These are phyloP conservation scores for Xylaria intraflava DNA, from an alignment of 495 filamentous ascomycete species.

Conservation along the genomic window DNA sequence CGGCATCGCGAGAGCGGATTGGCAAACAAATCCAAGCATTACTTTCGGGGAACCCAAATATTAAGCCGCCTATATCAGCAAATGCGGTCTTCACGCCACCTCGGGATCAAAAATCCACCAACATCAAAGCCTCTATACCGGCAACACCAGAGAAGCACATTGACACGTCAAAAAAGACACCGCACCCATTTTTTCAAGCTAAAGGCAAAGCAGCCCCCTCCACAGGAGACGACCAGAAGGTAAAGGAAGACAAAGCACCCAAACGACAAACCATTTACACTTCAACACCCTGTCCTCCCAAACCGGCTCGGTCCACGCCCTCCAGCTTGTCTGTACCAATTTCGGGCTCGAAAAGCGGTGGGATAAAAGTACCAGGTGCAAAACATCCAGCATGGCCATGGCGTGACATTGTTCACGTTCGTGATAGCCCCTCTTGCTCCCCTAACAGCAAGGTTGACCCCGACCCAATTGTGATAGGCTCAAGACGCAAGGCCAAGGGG, in stretches of 20 bases:
- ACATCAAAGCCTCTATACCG: background rate
- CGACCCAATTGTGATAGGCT: background rate
- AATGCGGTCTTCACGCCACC: conserved; percentile 8
- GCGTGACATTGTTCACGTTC: conserved; percentile 54
- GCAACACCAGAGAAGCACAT: background rate
- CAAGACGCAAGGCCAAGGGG: conserved; percentile 46
- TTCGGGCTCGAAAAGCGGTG: conserved; percentile 27
- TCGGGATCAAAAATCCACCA: background rate
- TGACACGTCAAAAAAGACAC: conserved; percentile 48
- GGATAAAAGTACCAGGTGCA: conserved; percentile 52
- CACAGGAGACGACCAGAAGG: conserved; percentile 12
- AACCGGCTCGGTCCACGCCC: conserved; percentile 14
- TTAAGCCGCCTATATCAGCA: conserved; percentile 1
- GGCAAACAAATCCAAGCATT: conserved; percentile 30
- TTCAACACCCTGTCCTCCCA: conserved; percentile 30
- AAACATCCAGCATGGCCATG: conserved; percentile 65
- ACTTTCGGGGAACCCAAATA: conserved; percentile 16
- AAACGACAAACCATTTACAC: conserved; percentile 27
- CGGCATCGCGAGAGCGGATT: conserved; percentile 25
- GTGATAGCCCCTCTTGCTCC: conserved; percentile 22
- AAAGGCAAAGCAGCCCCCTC: conserved; percentile 23
- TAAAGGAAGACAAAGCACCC: conserved; percentile 5
- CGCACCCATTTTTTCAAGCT: conserved; percentile 75
- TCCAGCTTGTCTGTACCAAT: conserved; percentile 22
- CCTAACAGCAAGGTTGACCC: background rate